Evolutionary conservation across 768 basidiomycete genomes (phyloP), one percentile per base, ranked within the genome.

Genomic region (Amyloporia xantha): DNA sequence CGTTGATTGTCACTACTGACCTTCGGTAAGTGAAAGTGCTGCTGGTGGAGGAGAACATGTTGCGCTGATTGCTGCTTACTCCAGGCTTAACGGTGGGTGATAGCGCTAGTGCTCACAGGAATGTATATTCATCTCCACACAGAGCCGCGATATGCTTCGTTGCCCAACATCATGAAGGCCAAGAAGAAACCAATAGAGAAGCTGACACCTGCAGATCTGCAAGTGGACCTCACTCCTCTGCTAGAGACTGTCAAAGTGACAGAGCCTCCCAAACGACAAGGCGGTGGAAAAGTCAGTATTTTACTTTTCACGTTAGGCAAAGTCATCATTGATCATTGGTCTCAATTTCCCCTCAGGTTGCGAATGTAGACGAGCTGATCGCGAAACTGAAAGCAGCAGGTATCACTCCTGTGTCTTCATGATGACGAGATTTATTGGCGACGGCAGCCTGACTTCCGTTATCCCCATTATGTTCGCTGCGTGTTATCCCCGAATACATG

Each of bases 91-190:
- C 58, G 86, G 88, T 88, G 58, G 20, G 69, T 50, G 15, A 44
- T 6, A 38, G 2, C 3, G n/a, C n/a, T n/a, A n/a, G 44, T 5
- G 35, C 23, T 4, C 28, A 26, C 28, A 19, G 30, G 40, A 35
- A 17, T 36, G n/a, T 44, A 24, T 44, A 17, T 28, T 27, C 11
- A 11, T 40, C 48, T 13, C 5, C 24, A 41, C 47, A 15, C 61
- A 92, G 94, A 95, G 66, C 95, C 95, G 0, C 86, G 95, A 57
- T 99, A 96, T 61, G 96, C 96, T 0, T 92, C 94, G n/a, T 66
- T 99, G 51, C 91, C 92, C 3, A 93, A 91, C 58, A 95, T 95
- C 67, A 95, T 95, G 91, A 94, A 95, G 68, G 96, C 96, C n/a
- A 98, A 97, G 77, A 99, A 97, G 78, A 99, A 99, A 72, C 84